phyloP scores from a whole-genome alignment of 495 filamentous ascomycete genomes.

The Penicillium cosmopolitanum region DNA sequence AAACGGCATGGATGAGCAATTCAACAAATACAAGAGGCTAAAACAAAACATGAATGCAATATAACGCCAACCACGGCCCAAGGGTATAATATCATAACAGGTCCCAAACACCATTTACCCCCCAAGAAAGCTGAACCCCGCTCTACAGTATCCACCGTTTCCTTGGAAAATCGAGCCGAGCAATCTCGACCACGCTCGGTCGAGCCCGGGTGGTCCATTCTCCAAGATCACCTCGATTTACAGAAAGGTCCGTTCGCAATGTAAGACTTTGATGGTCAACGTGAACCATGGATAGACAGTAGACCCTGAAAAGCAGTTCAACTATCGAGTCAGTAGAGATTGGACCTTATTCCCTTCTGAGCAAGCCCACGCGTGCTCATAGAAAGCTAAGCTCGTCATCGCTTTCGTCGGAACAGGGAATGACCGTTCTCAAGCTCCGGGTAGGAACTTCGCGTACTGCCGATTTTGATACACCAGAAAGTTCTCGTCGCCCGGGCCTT shows the following conservation, averaged over 20 bases:
- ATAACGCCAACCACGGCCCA: slow-evolving; percentile 15
- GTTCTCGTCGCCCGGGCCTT: slow-evolving; percentile 21
- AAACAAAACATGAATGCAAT: slow-evolving; percentile 1
- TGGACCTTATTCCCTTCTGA: not conserved
- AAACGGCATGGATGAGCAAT: not conserved
- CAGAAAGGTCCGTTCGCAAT: slow-evolving; percentile 9
- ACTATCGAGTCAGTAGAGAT: not conserved
- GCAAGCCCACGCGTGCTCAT: slow-evolving; percentile 19
- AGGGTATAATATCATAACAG: slow-evolving; percentile 27
- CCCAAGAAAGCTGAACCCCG: not conserved
- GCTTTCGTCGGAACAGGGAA: slow-evolving; percentile 40
- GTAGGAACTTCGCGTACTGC: not conserved
- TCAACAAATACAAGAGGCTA: not conserved
- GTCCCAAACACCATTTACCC: slow-evolving; percentile 20
- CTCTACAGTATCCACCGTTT: slow-evolving; percentile 8
- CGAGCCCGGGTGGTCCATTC: not conserved
- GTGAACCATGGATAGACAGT: not conserved
- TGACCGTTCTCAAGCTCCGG: slow-evolving; percentile 16
- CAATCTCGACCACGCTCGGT: slow-evolving; percentile 4
- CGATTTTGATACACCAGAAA: not conserved
- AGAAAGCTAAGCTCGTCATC: slow-evolving; percentile 52
- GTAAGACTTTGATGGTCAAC: slow-evolving; percentile 1
- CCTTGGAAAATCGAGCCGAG: slow-evolving; percentile 5
- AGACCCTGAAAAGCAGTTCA: not conserved
- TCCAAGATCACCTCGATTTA: slow-evolving; percentile 6